These are phyloP conservation scores for Xylariaceae sp. DNA, from an alignment of 2,329 filamentous ascomycete species.

Conservation along the genomic window DNA sequence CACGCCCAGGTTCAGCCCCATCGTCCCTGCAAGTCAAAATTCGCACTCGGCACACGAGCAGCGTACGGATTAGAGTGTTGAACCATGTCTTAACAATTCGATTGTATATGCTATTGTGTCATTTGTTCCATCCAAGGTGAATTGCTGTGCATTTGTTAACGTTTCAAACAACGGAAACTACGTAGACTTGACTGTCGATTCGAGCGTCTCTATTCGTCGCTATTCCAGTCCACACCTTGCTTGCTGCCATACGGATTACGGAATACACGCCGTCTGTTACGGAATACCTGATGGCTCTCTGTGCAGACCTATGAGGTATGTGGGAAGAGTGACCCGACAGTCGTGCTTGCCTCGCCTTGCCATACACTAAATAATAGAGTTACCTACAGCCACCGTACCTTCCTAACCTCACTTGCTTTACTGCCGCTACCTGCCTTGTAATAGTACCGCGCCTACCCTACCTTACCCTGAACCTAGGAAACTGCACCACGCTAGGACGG, in stretches of 20 bases:
- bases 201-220: not conserved
- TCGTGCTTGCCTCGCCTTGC: not conserved
- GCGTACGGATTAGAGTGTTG: not conserved
- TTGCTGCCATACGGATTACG: not conserved
- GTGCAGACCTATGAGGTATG: not conserved
- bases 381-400: not conserved
- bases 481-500: too few species aligned
- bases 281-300: not conserved
- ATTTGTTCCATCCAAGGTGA: not conserved
- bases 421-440: not conserved
- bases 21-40: conserved; percentile 36
- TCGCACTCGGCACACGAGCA: conserved; percentile 18
- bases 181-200: not conserved
- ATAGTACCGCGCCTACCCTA: too few species aligned
- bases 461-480: too few species aligned
- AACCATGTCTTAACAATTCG: not conserved
- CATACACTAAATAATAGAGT: not conserved
- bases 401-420: not conserved
- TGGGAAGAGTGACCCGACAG: not conserved
- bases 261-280: not conserved
- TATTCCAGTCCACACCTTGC: not conserved
- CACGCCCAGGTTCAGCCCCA: conserved; percentile 48
- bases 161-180: not conserved
- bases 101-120: conserved; percentile 13
- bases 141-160: conserved; percentile 10